Conservation (phyloP, 2,329 filamentous ascomycete genomes). For the Ilyonectria robusta region DNA sequence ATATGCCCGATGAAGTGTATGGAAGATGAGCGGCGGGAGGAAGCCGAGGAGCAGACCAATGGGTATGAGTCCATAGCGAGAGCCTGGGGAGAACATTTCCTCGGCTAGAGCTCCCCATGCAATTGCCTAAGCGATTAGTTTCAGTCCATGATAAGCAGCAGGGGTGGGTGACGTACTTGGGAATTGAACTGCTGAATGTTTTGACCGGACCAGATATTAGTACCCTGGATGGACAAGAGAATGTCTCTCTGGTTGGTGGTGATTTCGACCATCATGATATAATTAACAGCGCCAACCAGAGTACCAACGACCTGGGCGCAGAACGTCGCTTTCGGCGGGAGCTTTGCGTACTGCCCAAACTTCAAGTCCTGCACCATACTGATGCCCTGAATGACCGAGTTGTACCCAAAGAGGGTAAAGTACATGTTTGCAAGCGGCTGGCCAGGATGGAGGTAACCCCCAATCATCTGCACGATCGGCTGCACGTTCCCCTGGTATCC, state of each 20-base stretch:
- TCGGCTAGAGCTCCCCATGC: not conserved
- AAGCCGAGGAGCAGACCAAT: not conserved
- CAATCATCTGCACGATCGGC: constrained; percentile 37
- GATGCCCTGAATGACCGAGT: not conserved
- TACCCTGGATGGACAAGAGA: not conserved
- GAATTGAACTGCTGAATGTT: constrained; percentile 5
- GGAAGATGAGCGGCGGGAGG: not conserved
- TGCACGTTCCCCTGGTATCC: constrained; percentile 30
- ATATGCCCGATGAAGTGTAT: too few species aligned
- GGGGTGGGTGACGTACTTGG: not conserved
- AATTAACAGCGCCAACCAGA: constrained; percentile 6
- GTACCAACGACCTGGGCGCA: constrained; percentile 8
- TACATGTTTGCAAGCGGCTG: constrained; percentile 39
- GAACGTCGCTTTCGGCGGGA: constrained; percentile 11
- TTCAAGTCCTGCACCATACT: not conserved
- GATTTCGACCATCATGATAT: constrained; percentile 10
- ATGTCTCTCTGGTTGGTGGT: not conserved
- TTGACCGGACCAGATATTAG: constrained; percentile 2
- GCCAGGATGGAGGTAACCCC: constrained; percentile 33
- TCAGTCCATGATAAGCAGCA: too few species aligned
- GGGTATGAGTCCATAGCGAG: not conserved
- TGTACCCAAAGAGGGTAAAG: constrained; percentile 33
- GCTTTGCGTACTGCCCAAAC: constrained; percentile 7
- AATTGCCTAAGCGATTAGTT: not conserved
- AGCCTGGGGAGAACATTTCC: not conserved